These are phyloP conservation scores for Dionaea muscipula DNA, from an alignment of 179 eudicot genomes.

Conservation along the genomic window DNA sequence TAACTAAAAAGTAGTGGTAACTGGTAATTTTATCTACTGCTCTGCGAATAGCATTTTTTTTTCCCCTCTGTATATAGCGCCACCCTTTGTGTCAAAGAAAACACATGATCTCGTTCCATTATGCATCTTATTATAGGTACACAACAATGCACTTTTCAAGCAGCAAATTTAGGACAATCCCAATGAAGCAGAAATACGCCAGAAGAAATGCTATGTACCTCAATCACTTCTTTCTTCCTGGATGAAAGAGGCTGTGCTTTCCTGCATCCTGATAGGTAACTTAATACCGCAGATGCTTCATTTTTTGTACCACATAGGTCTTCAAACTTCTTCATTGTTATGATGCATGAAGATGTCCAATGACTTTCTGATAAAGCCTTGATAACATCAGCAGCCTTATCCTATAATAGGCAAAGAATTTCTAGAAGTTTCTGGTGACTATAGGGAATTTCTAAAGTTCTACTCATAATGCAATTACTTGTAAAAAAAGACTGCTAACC, in stretches of 20 bases:
- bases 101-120: no score
- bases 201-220: constrained; percentile 26
- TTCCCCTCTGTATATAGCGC: no score
- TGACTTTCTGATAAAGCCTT: constrained; percentile 41
- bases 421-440: background rate
- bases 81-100: no score
- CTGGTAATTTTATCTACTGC: no score
- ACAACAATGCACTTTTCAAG: no score
- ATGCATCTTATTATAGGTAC: no score
- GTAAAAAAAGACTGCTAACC: background rate
- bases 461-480: no score
- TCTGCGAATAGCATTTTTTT: no score
- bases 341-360: constrained; percentile 70
- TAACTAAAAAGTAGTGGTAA: no score
- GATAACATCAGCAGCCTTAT: constrained; percentile 39
- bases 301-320: constrained; percentile 34
- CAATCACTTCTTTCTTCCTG: constrained; percentile 35
- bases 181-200: background rate
- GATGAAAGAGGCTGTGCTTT: constrained; percentile 44
- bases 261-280: constrained; percentile 48
- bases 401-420: constrained; percentile 22
- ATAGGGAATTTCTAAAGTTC: background rate
- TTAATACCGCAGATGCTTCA: constrained; percentile 57
- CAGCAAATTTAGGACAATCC: no score
- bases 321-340: constrained; percentile 57